These are phyloP conservation scores for Penicillium atrosanguineum DNA, from an alignment of 495 filamentous ascomycete genomes.

Conservation along the genomic window DNA sequence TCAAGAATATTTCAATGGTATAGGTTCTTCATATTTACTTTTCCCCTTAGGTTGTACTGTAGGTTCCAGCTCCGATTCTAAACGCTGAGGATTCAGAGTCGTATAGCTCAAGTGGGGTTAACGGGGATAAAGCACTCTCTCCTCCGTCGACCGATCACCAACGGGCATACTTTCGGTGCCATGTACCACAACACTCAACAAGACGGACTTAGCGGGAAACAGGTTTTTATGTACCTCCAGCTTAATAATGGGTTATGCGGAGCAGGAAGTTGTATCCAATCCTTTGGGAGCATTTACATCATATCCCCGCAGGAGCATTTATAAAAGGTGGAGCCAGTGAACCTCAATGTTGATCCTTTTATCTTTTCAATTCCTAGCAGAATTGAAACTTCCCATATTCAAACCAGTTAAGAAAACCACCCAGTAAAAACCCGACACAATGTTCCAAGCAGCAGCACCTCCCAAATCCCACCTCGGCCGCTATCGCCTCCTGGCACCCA, in stretches of 20 bases:
- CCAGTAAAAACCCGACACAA: neutral
- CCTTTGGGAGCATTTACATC: conserved; percentile 5
- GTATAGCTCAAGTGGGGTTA: no score
- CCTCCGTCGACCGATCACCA: neutral
- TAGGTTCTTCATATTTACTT: no score
- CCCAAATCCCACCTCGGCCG: conserved; percentile 44
- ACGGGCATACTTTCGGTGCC: neutral
- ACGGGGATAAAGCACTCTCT: neutral
- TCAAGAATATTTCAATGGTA: no score
- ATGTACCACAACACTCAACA: neutral
- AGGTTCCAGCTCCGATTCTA: no score
- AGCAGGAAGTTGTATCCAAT: no score
- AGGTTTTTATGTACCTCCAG: neutral
- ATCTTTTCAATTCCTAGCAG: neutral
- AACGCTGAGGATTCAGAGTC: no score
- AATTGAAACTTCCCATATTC: neutral
- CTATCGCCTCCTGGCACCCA: conserved; percentile 59
- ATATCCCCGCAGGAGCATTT: conserved; percentile 3
- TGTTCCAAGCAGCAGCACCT: conserved; percentile 1
- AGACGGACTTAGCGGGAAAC: neutral
- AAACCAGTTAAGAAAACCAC: neutral
- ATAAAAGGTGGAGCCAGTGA: neutral
- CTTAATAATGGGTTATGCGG: conserved; percentile 3
- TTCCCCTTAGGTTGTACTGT: no score
- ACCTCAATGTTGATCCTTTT: neutral